Evolutionary conservation across 2,329 filamentous ascomycete species (phyloP).

Genomic region (Trichoderma sp.): DNA sequence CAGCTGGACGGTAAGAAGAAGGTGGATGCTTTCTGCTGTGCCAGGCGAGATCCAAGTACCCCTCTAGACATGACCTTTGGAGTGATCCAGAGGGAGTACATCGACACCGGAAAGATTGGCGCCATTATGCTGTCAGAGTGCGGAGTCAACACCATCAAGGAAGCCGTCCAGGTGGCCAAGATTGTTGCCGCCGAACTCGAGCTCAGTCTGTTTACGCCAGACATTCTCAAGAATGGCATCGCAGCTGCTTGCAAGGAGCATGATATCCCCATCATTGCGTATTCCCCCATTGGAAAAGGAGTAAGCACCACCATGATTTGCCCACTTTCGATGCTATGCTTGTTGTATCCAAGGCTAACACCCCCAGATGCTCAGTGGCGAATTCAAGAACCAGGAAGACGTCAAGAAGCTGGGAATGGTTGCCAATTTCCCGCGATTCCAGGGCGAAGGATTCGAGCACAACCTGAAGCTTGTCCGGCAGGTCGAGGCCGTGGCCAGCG

Average conservation of each 20-base stretch:
- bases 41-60: conserved; percentile 55
- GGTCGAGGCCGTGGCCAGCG: conserved; percentile 58
- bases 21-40: conserved; percentile 62
- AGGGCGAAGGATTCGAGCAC: conserved; percentile 60
- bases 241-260: conserved; percentile 60
- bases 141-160: conserved; percentile 50
- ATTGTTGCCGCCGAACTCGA: conserved; percentile 58
- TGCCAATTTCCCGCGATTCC: conserved; percentile 57
- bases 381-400: conserved; percentile 31
- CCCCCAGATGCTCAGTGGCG: conserved; percentile 36
- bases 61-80: conserved; percentile 48
- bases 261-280: conserved; percentile 69
- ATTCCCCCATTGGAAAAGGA: conserved; percentile 43
- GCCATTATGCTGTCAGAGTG: conserved; percentile 55
- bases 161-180: conserved; percentile 47
- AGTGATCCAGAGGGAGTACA: conserved; percentile 50
- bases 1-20: conserved; percentile 56
- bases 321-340: conserved; percentile 10
- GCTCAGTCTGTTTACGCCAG: conserved; percentile 52
- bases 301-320: conserved; percentile 34
- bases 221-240: conserved; percentile 55
- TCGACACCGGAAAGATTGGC: conserved; percentile 55
- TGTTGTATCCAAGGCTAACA: neutral
- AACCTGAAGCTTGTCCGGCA: conserved; percentile 64
- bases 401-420: conserved; percentile 30